Percentiles rank a stretch among this genome's conserved stretches.
Evolutionary conservation across 176 grass and related monocot genomes (phyloP).

Genomic region (Stipa capillata): DNA sequence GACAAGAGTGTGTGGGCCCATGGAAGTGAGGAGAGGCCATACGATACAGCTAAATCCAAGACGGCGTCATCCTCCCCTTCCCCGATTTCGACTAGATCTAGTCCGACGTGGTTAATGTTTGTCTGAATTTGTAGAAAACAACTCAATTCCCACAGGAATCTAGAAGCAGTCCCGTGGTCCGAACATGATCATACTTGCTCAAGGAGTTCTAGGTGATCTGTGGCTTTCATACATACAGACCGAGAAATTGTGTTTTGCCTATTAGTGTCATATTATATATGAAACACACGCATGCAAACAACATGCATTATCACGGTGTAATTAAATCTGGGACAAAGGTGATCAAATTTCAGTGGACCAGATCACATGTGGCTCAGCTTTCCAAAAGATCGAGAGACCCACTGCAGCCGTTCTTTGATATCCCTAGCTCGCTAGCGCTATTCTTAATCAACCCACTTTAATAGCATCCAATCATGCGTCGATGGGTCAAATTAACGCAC

Average conservation of each 20-base stretch:
- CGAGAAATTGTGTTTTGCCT: neutral
- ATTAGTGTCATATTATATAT: neutral
- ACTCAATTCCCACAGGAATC: neutral
- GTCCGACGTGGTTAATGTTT: no score
- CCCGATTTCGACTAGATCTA: no score
- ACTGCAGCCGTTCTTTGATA: slow-evolving; percentile 25
- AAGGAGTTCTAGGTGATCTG: neutral
- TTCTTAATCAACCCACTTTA: slow-evolving; percentile 12
- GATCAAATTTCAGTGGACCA: slow-evolving; percentile 6
- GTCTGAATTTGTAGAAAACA: neutral
- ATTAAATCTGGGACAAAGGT: neutral
- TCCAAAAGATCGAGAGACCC: neutral
- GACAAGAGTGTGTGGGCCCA: no score
- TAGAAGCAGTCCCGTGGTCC: neutral
- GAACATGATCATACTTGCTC: neutral
- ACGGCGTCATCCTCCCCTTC: no score
- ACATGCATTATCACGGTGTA: neutral
- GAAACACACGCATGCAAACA: neutral
- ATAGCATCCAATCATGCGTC: neutral
- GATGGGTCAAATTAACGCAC: neutral
- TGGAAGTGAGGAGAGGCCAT: no score
- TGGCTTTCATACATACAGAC: neutral
- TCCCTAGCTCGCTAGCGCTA: neutral
- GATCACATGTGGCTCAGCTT: neutral
- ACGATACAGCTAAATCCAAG: no score